Evolutionary conservation across 1,284 basidiomycete genomes (phyloP).

Genomic region (Boletus mariae): DNA sequence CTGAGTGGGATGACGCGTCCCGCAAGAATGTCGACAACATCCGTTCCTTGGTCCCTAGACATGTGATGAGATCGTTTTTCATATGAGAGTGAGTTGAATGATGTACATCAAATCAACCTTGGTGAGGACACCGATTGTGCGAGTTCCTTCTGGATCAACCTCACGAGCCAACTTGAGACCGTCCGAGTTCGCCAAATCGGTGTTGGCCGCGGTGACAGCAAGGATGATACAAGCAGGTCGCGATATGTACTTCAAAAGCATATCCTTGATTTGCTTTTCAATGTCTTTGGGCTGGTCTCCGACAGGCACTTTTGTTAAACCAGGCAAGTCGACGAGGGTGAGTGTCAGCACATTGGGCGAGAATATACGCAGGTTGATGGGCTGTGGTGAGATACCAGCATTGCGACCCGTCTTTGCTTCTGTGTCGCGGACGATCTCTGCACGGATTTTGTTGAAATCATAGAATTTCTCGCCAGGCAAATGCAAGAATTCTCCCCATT

Average conservation of each 20-base stretch:
- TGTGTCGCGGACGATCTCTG: slow-evolving; percentile 94
- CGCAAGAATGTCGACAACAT: slow-evolving; percentile 97
- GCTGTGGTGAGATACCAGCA: slow-evolving; percentile 91
- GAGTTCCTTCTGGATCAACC: slow-evolving; percentile 92
- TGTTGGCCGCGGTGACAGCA: slow-evolving; percentile 95
- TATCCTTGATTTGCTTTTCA: slow-evolving; percentile 95
- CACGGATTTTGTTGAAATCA: slow-evolving; percentile 95
- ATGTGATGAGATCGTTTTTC: slow-evolving; percentile 11
- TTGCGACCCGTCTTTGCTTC: slow-evolving; percentile 98
- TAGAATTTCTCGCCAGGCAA: slow-evolving; percentile 95
- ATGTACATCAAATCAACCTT: slow-evolving; percentile 96
- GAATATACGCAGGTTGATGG: slow-evolving; percentile 96
- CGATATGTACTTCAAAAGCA: slow-evolving; percentile 94
- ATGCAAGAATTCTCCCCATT: slow-evolving; percentile 99
- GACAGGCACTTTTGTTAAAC: slow-evolving; percentile 94
- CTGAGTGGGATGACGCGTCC: slow-evolving; percentile 94
- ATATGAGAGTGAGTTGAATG: slow-evolving; percentile 1
- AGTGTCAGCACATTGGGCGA: slow-evolving; percentile 96
- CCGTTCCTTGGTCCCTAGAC: slow-evolving; percentile 88
- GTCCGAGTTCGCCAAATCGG: slow-evolving; percentile 97
- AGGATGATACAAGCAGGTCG: slow-evolving; percentile 89
- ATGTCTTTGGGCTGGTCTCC: slow-evolving; percentile 98
- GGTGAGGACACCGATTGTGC: slow-evolving; percentile 97
- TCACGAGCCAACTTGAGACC: slow-evolving; percentile 95
- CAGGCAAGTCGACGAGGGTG: slow-evolving; percentile 95